These are phyloP conservation scores for Fremontodendron californicum DNA, from an alignment of 345 rosid genomes.

Conservation along the genomic window DNA sequence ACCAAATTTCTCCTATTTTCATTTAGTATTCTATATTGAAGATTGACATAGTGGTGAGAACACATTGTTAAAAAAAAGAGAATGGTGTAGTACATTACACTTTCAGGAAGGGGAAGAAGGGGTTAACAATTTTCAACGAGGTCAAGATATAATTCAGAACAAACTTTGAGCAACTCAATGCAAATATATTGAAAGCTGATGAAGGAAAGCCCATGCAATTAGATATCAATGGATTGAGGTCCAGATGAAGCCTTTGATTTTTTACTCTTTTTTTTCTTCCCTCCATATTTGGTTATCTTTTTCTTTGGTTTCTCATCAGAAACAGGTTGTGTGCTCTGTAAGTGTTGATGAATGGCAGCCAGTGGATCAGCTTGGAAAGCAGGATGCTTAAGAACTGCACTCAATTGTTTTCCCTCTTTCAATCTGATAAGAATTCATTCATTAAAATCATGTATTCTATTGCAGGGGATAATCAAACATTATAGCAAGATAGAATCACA, in stretches of 20 bases:
- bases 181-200: not conserved
- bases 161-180: not conserved
- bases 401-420: conserved; percentile 60
- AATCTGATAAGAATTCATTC: conserved; percentile 36
- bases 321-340: conserved; percentile 55
- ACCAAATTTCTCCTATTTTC: not conserved
- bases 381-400: conserved; percentile 60
- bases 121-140: not conserved
- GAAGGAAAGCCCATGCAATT: not conserved
- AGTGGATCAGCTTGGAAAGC: conserved; percentile 69
- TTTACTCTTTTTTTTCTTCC: conserved; percentile 46
- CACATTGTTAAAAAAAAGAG: not conserved
- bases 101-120: not conserved
- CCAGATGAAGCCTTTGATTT: conserved; percentile 29
- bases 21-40: not conserved
- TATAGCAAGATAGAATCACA: not conserved
- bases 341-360: conserved; percentile 51
- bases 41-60: not conserved
- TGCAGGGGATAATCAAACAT: not conserved
- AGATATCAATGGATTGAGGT: conserved; percentile 42
- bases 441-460: not conserved
- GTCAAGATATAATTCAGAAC: not conserved
- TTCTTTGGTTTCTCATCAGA: conserved; percentile 57
- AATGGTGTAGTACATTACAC: not conserved
- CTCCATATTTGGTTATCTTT: conserved; percentile 39